Base-by-base conservation (phyloP, 805 yeast genomes). In the Teunomyces barrocoloradensis region DNA sequence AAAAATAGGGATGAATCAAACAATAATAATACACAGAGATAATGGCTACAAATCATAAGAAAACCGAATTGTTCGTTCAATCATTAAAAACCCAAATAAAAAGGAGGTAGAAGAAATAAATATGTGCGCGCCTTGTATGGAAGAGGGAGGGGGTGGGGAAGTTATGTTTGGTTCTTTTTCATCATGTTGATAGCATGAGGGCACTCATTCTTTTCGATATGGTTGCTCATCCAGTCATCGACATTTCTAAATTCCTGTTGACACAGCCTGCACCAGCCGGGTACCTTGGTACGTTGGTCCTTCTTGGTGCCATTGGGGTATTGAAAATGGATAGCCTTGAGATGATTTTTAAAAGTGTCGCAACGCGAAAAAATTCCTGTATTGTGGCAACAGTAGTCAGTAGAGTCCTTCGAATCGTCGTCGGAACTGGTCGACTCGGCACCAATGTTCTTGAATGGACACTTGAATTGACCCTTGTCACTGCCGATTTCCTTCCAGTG, bases 341-440 rank as follows among this genome's bases (percentile, higher is more conserved):
- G 73, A 66, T 90, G 97, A 66, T 90, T 90, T 61, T 90, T 90
- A 69, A 81, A 90, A 4, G 97, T 90, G 62, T 90, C 97, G 63
- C 96, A 87, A 43, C 97, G 76, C 10, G 90, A 82, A 58, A 90
- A 90, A 27, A 87, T 83, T 4, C 97, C 97, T 6, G 89, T 81
- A 46, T 80, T 79, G 62, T 90, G 97, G 61, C 96, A 89, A 52
- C 77, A 70, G 53, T 68, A 69, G 53, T 68, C 69, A 18, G 55
- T 57, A 7, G 44, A 33, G 23, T 32, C 46, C 11, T 48, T 49
- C 10, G 40, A 46, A n/a, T 46, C 43, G 12, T 41, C 42, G 21
- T 44, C 47, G 12, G 23, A 13, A 28, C 32, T 21, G 5, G 17
- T 11, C 25, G 51, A 53, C 10, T 59, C 63, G 4, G 48, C 50